Evolutionary conservation across 768 basidiomycete genomes (phyloP), one percentile per base, ranked within the genome.

Genomic region (Leccinum longicurvipes): DNA sequence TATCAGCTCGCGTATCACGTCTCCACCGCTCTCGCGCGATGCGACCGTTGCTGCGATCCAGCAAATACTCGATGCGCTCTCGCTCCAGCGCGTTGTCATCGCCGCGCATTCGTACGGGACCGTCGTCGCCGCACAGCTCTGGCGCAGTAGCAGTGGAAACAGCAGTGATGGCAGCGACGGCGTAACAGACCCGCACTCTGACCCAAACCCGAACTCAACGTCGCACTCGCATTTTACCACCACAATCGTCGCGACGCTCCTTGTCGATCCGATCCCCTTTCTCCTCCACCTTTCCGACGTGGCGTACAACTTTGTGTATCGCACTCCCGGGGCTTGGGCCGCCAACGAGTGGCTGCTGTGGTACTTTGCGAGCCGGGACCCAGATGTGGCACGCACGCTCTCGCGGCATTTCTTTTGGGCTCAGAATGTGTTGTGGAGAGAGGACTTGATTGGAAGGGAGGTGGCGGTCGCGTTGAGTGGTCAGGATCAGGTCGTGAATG

Each of bases 201-300:
- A 39, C 5, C 36, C n/a, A 39, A 39, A n/a, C 36, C n/a, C 10
- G n/a, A 41, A 41, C 39, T 41, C 39, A 3, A 41, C n/a, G n/a
- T 41, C n/a, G 10, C 14, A 17, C 36, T 34, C 62, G 3, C 60
- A 66, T 7, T 52, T 73, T 28, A 12, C 69, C 52, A 10, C 60
- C 28, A 68, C 75, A 41, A 71, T 87, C 57, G 65, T 74, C 1
- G 73, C 78, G 19, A 67, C 72, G 25, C 67, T 86, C 25, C 73
- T 88, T 46, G 71, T 86, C 45, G 86, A 87, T 68, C 86, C 85
- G 3, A 83, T 87, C 34, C 83, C 85, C 0, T 76, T 88, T 58
- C 70, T 87, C 3, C 74, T 87, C 7, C 83, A 86, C 68, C 76
- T 81, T 41, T 82, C 86, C 3, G 62, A 77, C n/a, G 79, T 86